phyloP scores from a whole-genome alignment of 305 asterid species.

The Withania somnifera region DNA sequence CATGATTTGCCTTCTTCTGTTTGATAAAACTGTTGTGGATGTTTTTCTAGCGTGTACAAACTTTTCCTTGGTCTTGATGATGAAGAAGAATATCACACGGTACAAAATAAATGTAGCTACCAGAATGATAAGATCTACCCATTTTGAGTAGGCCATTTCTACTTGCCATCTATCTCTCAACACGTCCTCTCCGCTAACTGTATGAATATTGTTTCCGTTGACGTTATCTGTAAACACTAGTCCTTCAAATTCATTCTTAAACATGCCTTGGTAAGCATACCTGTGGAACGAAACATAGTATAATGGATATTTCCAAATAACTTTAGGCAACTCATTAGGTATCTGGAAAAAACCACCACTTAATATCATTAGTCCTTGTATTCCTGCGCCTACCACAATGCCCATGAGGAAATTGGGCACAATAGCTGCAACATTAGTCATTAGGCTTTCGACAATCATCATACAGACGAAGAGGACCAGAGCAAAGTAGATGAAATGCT shows the following conservation, averaged over 20 bases:
- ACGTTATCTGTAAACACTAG: not conserved
- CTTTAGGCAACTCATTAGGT: slow-evolving; percentile 9
- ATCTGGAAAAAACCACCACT: slow-evolving; percentile 22
- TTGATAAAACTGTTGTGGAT: not conserved
- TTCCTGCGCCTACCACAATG: slow-evolving; percentile 14
- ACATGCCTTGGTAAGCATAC: slow-evolving; percentile 21
- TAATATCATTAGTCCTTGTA: slow-evolving; percentile 17
- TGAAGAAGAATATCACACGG: slow-evolving; percentile 5
- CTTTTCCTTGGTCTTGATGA: slow-evolving; percentile 7
- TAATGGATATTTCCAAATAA: slow-evolving; percentile 15
- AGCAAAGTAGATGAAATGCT: slow-evolving; percentile 11
- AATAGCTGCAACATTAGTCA: slow-evolving; percentile 18
- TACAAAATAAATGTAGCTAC: slow-evolving; percentile 7
- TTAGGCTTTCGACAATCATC: slow-evolving; percentile 22
- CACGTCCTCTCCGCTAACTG: slow-evolving; percentile 6
- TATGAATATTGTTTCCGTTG: not conserved
- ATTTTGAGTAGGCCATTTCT: slow-evolving; percentile 15
- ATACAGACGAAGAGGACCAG: slow-evolving; percentile 8
- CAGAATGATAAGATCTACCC: slow-evolving; percentile 15
- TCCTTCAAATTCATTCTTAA: slow-evolving; percentile 21
- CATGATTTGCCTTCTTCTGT: not conserved
- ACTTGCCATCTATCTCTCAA: slow-evolving; percentile 11
- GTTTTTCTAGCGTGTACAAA: not conserved
- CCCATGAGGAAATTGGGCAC: slow-evolving; percentile 26
- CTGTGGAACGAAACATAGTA: slow-evolving; percentile 17